Base-by-base conservation (phyloP, 1,139 yeast genomes). In the Blastobotrys petasosporus region DNA sequence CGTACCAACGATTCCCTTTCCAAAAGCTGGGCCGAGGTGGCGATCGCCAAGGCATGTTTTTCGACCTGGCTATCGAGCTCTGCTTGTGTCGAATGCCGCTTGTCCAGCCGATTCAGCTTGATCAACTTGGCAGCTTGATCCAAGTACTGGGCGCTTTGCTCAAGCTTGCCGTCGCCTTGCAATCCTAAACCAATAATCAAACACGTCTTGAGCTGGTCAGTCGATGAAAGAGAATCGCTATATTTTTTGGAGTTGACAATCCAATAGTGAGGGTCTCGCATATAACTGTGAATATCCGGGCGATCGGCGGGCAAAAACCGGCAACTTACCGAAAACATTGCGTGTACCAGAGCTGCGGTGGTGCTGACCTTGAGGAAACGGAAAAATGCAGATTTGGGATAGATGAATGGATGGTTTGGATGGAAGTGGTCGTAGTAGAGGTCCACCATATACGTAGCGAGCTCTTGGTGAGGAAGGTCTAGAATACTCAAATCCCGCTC, bases 361-460 rank as follows among this genome's bases (percentile, higher is more conserved):
- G 59, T 54, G 45, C 60, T 59, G 9, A 71, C 52, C 10, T 69
- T 60, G 13, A 75, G 50, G 35, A 64, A 62, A 30, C 60, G 56
- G 12, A 75, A 50, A 32, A 76, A 63, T 3, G 64, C 53, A 2
- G 59, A 52, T 48, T 70, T 71, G 16, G 75, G 67, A 1, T 79
- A 76, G 8, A 78, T 58, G 12, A 75, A 57, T 40, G 74, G 70
- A 46, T 73, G 70, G 36, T 68, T 64, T 6, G 76, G 71, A 45
- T 77, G 79, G 37, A 68, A 62, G 54, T 71, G 73, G 38, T 69
- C 65, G 56, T 75, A 79, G 56, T 73, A 79, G 16, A 71, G 59
- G 49, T 76, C 77, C 42, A 78, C 55, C 34, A 76, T 54, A 10
- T 62, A 55, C 38, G 64, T 61, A 6, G 76, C 60, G 0, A 65